Base-by-base conservation (phyloP, 495 filamentous ascomycete species). In the Penicillium bialowiezense region DNA sequence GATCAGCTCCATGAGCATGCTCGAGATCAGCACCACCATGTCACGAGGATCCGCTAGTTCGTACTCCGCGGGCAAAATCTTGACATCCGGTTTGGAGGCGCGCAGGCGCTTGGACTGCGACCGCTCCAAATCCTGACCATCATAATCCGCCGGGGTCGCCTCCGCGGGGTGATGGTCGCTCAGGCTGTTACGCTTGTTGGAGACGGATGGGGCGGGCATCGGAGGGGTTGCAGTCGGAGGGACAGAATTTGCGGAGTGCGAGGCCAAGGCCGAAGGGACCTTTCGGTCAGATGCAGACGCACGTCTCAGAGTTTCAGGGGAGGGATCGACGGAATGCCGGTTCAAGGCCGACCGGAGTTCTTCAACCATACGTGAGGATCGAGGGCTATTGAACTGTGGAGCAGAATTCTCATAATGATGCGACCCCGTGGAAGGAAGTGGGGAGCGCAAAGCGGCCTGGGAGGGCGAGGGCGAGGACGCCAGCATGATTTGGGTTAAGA, bases 1-100 rank as follows among this genome's bases (percentile, higher is more conserved):
- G 56, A 98, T 91, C 15, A 98, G 76, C 69, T 98, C 93, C 64
- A 89, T 82, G 15, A 98, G 78, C 93, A 98, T 97, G 63, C 92
- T 90, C 41, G 91, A 83, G 50, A 98, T 95, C 54, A 97, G 75
- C 26, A 88, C 76, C 6, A 95, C 93, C 55, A 98, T 75, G 67
- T 96, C 89, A 55, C 87, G 84, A 14, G 87, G 79, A 41, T 88
- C 78, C 55, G 88, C 91, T 19, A 77, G 67, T 56, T 93, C 88
- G 68, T 98, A 98, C 56, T 76, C 69, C 28, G 71, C 59, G 5
- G 93, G 91, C 64, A 98, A 73, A 19, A 83, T 46, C 67, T 91
- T 97, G 17, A 81, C 75, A 9, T 77, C 66, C 10, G 82, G 73
- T 44, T 80, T 80, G 23, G 75, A 60, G 34, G 77, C 66, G 29